Evolutionary conservation across 345 rosid species (phyloP), one percentile per base, ranked within the genome.

Genomic region (Lepidium aucheri): DNA sequence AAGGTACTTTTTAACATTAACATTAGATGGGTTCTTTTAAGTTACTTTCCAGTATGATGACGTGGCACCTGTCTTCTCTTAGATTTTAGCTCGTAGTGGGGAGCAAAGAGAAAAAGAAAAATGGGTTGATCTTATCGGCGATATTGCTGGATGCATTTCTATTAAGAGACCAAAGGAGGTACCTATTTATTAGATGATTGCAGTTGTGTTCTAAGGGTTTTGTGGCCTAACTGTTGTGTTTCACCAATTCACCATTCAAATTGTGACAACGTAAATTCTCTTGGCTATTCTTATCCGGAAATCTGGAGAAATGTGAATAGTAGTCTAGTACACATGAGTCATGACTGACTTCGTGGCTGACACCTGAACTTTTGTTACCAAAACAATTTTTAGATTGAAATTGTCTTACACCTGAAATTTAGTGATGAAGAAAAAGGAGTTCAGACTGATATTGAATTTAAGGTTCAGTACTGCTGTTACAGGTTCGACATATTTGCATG

Each of bases 161-260:
- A 93, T 93, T 50, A 93, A 93, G 84, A 93, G 97, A 77, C 98
- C 98, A 46, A 93, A 93, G 76, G 98, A 90, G 89, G 97, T 93
- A 65, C 39, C 36, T 47, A 67, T 47, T 47, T 54, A 20, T 15
- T 51, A 9, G 33, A 33, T 65, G 30, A 33, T 57, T 47, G 53
- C 28, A 34, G 35, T 49, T 57, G 43, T 67, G 39, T 67, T 44
- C 18, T 35, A 22, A 20, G 38, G 53, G 35, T 52, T 62, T 70
- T 43, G 18, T 57, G 33, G 18, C 39, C 26, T 33, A 53, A 45
- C 14, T 60, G 55, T 20, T 59, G 28, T 26, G 60, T 15, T 46
- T 44, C 52, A 53, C 60, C 46, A 38, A 49, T 60, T 68, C 54
- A 69, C 60, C 39, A 52, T 50, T 60, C 44, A 44, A n/a, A 6